phyloP scores from a whole-genome alignment of 148 eudicot genomes.

The Talinum fruticosum region DNA sequence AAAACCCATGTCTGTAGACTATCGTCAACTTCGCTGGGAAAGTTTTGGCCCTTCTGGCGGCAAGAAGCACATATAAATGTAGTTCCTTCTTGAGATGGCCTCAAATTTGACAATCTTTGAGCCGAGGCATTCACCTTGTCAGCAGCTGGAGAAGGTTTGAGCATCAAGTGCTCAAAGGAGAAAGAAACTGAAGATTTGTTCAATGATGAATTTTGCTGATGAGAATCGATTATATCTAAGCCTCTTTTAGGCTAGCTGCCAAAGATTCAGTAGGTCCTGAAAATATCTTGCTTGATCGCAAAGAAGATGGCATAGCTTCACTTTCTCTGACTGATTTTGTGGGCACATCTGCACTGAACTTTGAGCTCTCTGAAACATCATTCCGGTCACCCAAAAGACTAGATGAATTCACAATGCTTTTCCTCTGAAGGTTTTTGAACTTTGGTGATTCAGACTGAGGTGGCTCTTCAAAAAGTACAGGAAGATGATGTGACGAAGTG shows the following conservation, averaged over 20 bases:
- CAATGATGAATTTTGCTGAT: conserved; percentile 56
- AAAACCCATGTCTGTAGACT: conserved; percentile 41
- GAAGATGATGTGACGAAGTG: conserved; percentile 29
- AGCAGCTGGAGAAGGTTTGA: conserved; percentile 60
- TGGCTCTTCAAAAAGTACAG: conserved; percentile 63
- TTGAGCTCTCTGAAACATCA: conserved; percentile 37
- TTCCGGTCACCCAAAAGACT: conserved; percentile 39
- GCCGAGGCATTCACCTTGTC: conserved; percentile 64
- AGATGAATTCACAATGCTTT: conserved; percentile 45
- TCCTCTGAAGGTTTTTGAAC: conserved; percentile 50
- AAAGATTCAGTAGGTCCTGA: conserved; percentile 75
- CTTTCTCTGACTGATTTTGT: conserved; percentile 37
- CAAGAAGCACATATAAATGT: conserved; percentile 60
- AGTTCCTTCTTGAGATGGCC: conserved; percentile 29
- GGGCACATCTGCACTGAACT: conserved; percentile 33
- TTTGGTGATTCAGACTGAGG: conserved; percentile 80
- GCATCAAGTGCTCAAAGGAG: conserved; percentile 82
- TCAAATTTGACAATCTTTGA: conserved; percentile 47
- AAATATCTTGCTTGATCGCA: conserved; percentile 65
- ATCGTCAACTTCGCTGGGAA: conserved; percentile 38
- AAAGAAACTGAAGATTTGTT: conserved; percentile 64
- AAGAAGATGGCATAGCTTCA: conserved; percentile 61
- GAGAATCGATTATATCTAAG: conserved; percentile 71
- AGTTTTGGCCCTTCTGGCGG: conserved; percentile 31
- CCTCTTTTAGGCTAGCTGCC: conserved; percentile 92